A percentile compares a stretch with the other conserved stretches of the same genome.
Conservation (phyloP, 192 early-diverging fungal genomes). For the Rhizoclosmatium globosum region DNA sequence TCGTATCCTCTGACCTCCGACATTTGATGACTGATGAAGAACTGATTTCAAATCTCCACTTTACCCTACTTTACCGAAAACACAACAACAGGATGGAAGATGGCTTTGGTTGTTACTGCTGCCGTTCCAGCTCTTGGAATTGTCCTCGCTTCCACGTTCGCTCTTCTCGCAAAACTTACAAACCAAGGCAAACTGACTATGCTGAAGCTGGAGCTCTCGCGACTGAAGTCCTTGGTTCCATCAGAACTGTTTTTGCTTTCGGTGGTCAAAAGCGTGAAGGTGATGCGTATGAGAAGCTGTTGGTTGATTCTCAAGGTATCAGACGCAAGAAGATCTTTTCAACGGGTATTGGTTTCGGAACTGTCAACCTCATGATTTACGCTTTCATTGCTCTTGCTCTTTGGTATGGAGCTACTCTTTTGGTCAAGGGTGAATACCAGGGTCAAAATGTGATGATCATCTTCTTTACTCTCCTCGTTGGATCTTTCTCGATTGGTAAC, state of each 20-base stretch:
- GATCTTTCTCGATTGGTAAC: slow-evolving; percentile 30
- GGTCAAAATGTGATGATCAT: slow-evolving; percentile 49
- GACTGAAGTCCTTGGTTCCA: slow-evolving; percentile 76
- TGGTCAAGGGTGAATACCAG: slow-evolving; percentile 51
- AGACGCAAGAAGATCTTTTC: slow-evolving; percentile 68
- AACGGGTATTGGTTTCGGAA: slow-evolving; percentile 73
- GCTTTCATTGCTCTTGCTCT: slow-evolving; percentile 80
- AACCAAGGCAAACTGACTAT: slow-evolving; percentile 69
- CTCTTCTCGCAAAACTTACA: slow-evolving; percentile 38
- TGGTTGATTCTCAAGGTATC: slow-evolving; percentile 63
- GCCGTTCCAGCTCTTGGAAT: slow-evolving; percentile 74
- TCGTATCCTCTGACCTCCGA: not conserved
- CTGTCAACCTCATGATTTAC: slow-evolving; percentile 77
- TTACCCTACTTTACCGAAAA: not conserved
- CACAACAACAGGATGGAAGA: slow-evolving; percentile 67
- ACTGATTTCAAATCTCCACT: not conserved
- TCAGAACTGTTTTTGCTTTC: slow-evolving; percentile 86
- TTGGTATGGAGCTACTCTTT: slow-evolving; percentile 74
- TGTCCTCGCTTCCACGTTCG: slow-evolving; percentile 40
- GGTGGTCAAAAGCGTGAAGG: slow-evolving; percentile 74
- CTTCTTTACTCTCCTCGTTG: slow-evolving; percentile 45
- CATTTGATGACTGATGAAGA: not conserved
- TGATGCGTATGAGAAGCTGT: slow-evolving; percentile 62
- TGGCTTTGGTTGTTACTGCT: slow-evolving; percentile 78
- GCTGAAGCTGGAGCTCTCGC: slow-evolving; percentile 81